phyloP scores from a whole-genome alignment of 169 alveolate species.

The Cryptosporidium sp. region DNA sequence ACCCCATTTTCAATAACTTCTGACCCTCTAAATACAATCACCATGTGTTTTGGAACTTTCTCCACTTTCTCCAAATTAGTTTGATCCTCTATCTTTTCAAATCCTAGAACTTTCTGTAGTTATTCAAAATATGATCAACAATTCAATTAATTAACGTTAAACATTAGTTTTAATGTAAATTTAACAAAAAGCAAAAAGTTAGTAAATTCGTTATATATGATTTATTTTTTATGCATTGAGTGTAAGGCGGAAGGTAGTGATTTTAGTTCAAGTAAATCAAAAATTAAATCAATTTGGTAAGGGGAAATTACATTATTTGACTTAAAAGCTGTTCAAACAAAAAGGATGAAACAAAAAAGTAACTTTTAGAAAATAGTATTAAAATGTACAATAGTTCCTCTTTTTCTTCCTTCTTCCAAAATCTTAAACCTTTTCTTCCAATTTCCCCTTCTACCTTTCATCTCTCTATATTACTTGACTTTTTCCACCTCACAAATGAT shows the following conservation, averaged over 20 bases:
- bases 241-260: background rate
- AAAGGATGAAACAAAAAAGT: background rate
- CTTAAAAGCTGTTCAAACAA: background rate
- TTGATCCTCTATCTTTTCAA: slow-evolving; percentile 15
- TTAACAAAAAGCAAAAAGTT: no score
- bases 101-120: slow-evolving; percentile 7
- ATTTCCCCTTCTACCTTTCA: no score
- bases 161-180: no score
- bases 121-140: no score
- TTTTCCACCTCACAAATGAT: background rate
- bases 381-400: no score
- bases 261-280: background rate
- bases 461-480: background rate
- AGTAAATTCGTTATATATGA: no score
- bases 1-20: slow-evolving; percentile 63
- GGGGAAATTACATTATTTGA: no score
- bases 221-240: no score
- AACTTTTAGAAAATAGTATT: background rate
- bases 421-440: no score
- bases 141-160: no score
- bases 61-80: background rate
- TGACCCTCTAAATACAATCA: slow-evolving; percentile 54
- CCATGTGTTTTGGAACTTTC: slow-evolving; percentile 71
- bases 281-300: background rate
- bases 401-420: background rate